Conservation (phyloP, 495 filamentous ascomycete species). For the Tuber brumale region DNA sequence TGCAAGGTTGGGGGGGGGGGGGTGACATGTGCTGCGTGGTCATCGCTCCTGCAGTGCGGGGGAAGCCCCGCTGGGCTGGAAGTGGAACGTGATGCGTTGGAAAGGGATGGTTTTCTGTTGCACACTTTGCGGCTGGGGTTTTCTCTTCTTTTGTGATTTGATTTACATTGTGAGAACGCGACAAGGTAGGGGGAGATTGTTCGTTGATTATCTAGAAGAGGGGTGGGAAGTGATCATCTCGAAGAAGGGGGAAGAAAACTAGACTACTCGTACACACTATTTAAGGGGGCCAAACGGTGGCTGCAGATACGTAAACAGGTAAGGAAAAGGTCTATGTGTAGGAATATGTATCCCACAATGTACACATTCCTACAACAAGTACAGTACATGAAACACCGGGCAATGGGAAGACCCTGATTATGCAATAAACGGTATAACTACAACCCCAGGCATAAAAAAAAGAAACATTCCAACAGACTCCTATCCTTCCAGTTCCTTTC, state of each 20-base stretch:
- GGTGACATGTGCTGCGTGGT: too few species aligned
- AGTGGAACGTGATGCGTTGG: too few species aligned
- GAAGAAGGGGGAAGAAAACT: neutral
- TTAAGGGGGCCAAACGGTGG: neutral
- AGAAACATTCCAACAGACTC: neutral
- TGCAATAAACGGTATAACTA: neutral
- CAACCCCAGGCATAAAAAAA: neutral
- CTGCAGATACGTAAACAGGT: neutral
- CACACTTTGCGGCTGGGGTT: too few species aligned
- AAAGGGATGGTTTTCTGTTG: too few species aligned
- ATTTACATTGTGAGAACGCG: too few species aligned
- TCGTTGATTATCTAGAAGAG: too few species aligned
- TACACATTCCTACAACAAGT: neutral
- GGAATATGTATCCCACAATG: neutral
- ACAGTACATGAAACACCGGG: neutral
- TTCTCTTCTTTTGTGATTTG: too few species aligned
- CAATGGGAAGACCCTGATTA: neutral
- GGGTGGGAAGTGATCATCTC: neutral
- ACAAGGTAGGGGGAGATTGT: too few species aligned
- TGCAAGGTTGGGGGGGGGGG: too few species aligned
- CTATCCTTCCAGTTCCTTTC: neutral
- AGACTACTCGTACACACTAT: neutral
- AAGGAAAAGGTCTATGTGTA: neutral
- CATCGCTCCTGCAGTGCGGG: too few species aligned
- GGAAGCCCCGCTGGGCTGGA: too few species aligned